phyloP scores from a whole-genome alignment of 805 yeast species.

The Maudiozyma saulgeensis region DNA sequence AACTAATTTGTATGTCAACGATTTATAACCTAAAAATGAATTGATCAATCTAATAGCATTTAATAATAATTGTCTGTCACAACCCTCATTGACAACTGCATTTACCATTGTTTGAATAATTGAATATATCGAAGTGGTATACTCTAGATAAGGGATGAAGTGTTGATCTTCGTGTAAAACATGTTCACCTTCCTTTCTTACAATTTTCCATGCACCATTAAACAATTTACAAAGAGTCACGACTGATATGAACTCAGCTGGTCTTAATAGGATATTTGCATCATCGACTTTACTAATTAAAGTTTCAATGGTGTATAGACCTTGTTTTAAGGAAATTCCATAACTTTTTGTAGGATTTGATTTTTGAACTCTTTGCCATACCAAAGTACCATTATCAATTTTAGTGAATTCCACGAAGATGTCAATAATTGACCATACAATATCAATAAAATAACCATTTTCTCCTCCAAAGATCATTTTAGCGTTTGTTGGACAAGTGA shows the following conservation, averaged over 20 bases:
- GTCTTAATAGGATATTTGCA: constrained; percentile 26
- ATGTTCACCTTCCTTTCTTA: constrained; percentile 58
- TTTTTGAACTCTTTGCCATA: constrained; percentile 29
- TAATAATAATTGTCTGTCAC: constrained; percentile 10
- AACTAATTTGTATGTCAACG: constrained; percentile 18
- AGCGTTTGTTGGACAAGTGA: constrained; percentile 81
- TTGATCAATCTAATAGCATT: constrained; percentile 31
- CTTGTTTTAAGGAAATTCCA: constrained; percentile 28
- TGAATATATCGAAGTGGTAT: constrained; percentile 36
- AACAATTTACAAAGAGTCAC: constrained; percentile 42
- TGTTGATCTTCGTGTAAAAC: constrained; percentile 48
- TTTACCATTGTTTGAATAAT: constrained; percentile 34
- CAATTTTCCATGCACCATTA: constrained; percentile 48
- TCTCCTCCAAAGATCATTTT: constrained; percentile 33
- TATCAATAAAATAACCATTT: constrained; percentile 32
- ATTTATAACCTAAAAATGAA: constrained; percentile 23
- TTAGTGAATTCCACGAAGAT: constrained; percentile 36
- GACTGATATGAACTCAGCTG: constrained; percentile 34
- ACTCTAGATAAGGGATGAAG: constrained; percentile 41
- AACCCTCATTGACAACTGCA: constrained; percentile 13
- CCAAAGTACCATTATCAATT: constrained; percentile 28
- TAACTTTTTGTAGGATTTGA: constrained; percentile 29
- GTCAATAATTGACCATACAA: constrained; percentile 39
- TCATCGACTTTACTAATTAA: constrained; percentile 28
- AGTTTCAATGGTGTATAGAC: constrained; percentile 29